Percentiles rank a stretch among this genome's conserved stretches.
These are phyloP conservation scores for Panicum miliaceum DNA, from an alignment of 176 grass and related monocot genomes.

Conservation along the genomic window DNA sequence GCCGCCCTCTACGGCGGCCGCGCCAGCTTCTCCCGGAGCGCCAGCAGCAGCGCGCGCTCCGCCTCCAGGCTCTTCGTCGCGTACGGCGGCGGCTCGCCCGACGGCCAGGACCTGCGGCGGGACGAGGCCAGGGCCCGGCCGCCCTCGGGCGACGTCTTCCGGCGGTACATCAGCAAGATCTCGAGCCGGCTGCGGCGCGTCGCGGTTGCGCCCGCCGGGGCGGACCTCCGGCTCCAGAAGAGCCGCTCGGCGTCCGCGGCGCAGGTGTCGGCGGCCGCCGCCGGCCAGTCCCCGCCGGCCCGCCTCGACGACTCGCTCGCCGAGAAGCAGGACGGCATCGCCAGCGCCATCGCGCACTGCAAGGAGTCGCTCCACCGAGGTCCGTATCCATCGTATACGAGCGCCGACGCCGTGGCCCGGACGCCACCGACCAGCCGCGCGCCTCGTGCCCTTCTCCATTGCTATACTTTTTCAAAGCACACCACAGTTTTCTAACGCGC, in stretches of 20 bases:
- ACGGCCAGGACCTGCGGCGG: conserved; percentile 9
- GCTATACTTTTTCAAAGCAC: neutral
- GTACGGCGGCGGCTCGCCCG: conserved; percentile 39
- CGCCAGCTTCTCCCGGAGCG: conserved; percentile 61
- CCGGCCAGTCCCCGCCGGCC: conserved; percentile 9
- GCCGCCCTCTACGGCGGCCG: conserved; percentile 60
- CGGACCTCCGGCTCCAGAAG: conserved; percentile 53
- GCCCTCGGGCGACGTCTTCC: conserved; percentile 50
- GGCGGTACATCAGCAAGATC: conserved; percentile 82
- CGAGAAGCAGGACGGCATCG: conserved; percentile 93
- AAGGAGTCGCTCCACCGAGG: conserved; percentile 83
- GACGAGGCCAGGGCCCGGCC: conserved; percentile 11
- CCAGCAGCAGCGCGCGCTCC: conserved; percentile 43
- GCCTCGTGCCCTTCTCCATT: neutral
- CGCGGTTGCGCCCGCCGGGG: neutral
- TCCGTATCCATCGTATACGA: neutral
- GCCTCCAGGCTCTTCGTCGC: conserved; percentile 39
- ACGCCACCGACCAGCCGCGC: conserved; percentile 23
- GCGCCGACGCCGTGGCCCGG: neutral
- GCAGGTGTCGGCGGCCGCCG: conserved; percentile 29
- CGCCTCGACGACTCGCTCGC: conserved; percentile 77
- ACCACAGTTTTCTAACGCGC: neutral
- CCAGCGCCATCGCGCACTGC: conserved; percentile 96
- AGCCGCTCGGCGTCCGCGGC: conserved; percentile 65
- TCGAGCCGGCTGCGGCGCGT: conserved; percentile 62